phyloP scores from a whole-genome alignment of 2,329 filamentous ascomycete genomes.

The Penicillium occitanis region DNA sequence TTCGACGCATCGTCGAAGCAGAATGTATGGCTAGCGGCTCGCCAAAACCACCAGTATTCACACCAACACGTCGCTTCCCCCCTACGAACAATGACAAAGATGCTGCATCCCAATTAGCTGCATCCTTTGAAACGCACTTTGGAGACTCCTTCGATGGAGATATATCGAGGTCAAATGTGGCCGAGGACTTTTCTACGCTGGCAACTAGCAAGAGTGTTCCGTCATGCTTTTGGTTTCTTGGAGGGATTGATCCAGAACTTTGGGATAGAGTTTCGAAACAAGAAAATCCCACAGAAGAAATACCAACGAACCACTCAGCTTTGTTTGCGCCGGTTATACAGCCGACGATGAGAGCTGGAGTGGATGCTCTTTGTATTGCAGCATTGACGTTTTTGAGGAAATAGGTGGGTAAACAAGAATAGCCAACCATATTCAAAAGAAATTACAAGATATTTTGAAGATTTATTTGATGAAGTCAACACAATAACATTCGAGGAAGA shows the following conservation, averaged over 20 bases:
- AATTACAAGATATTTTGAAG: too few species aligned
- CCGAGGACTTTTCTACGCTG: slow-evolving; percentile 61
- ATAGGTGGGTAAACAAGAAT: background rate
- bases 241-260: slow-evolving; percentile 51
- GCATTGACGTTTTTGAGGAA: slow-evolving; percentile 47
- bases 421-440: too few species aligned
- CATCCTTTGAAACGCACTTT: slow-evolving; percentile 52
- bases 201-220: slow-evolving; percentile 53
- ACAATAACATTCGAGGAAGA: too few species aligned
- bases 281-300: slow-evolving; percentile 45
- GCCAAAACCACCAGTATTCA: slow-evolving; percentile 49
- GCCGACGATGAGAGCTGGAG: slow-evolving; percentile 56
- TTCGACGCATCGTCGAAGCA: slow-evolving; percentile 57
- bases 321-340: slow-evolving; percentile 60
- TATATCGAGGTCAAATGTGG: slow-evolving; percentile 38
- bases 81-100: slow-evolving; percentile 54
- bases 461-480: too few species aligned
- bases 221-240: slow-evolving; percentile 58
- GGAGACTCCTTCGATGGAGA: slow-evolving; percentile 34
- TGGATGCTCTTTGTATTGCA: slow-evolving; percentile 53
- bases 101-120: slow-evolving; percentile 46
- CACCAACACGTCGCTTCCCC: slow-evolving; percentile 52
- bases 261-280: slow-evolving; percentile 53
- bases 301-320: slow-evolving; percentile 61
- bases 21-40: slow-evolving; percentile 55